A percentile compares a stretch with the other conserved stretches of the same genome.
Conservation (phyloP, 768 basidiomycete species). For the Leucogyrophana mollusca region DNA sequence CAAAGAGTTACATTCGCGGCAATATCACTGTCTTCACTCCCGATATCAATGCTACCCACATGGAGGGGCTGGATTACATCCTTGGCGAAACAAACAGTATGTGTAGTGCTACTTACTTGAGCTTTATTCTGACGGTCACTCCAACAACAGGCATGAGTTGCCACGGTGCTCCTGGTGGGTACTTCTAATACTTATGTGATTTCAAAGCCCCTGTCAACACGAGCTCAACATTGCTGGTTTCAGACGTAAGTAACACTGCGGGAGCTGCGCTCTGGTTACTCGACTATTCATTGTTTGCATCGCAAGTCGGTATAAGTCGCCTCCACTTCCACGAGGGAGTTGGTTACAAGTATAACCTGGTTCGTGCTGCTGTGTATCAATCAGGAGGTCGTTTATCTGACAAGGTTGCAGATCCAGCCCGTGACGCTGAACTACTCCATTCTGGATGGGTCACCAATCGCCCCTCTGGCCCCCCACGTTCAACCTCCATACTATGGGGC, state of each 20-base stretch:
- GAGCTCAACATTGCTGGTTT: constrained; percentile 10
- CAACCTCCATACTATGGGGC: constrained; percentile 68
- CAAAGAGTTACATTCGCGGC: constrained; percentile 52
- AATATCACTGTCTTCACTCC: constrained; percentile 52
- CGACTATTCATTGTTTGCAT: constrained; percentile 62
- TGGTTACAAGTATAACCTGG: constrained; percentile 71
- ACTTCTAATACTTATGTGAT: background rate
- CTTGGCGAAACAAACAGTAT: constrained; percentile 64
- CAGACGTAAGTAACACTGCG: constrained; percentile 66
- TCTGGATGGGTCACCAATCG: constrained; percentile 49
- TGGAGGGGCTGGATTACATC: constrained; percentile 51
- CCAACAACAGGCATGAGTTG: constrained; percentile 29
- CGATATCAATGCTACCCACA: constrained; percentile 52
- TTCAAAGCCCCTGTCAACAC: too few relatives aligned
- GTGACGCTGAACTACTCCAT: constrained; percentile 54
- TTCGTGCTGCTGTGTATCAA: constrained; percentile 20
- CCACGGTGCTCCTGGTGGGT: constrained; percentile 33
- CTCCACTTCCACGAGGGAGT: constrained; percentile 67
- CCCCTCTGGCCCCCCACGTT: constrained; percentile 56
- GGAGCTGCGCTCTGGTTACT: constrained; percentile 69
- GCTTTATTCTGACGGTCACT: background rate
- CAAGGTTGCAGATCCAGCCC: constrained; percentile 56
- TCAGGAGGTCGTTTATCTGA: background rate
- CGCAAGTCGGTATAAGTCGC: constrained; percentile 51
- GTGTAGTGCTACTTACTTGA: constrained; percentile 29